These are phyloP conservation scores for Hydnum rufescens DNA, from an alignment of 768 basidiomycete species.

Conservation along the genomic window DNA sequence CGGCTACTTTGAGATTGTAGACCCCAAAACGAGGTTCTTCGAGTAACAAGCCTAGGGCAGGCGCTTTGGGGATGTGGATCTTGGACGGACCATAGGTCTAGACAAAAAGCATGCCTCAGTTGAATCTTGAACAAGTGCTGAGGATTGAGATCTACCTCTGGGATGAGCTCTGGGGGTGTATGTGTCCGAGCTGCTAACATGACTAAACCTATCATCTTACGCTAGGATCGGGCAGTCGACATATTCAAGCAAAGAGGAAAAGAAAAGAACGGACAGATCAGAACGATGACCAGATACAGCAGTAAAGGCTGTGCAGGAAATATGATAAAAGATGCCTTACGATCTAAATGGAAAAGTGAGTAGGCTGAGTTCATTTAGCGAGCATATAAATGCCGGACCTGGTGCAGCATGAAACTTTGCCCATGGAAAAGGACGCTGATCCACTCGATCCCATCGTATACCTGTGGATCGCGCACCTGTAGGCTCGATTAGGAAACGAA, in stretches of 20 bases:
- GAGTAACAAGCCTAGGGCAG: slow-evolving; percentile 78
- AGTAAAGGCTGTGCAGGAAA: no score
- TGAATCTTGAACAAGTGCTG: background rate
- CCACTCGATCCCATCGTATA: slow-evolving; percentile 88
- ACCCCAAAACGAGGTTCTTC: slow-evolving; percentile 32
- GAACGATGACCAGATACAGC: slow-evolving; percentile 4
- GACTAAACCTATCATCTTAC: slow-evolving; percentile 88
- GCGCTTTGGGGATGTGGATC: slow-evolving; percentile 88
- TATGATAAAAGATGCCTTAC: no score
- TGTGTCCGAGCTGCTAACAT: slow-evolving; percentile 61
- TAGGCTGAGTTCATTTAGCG: no score
- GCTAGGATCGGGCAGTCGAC: slow-evolving; percentile 26
- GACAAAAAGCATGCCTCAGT: background rate
- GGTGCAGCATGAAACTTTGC: slow-evolving; percentile 98
- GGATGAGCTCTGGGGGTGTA: slow-evolving; percentile 54
- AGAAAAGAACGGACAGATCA: slow-evolving; percentile 10
- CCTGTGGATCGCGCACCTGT: slow-evolving; percentile 71
- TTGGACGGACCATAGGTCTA: slow-evolving; percentile 53
- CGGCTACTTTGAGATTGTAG: slow-evolving; percentile 20
- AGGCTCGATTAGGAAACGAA: no score
- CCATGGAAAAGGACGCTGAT: slow-evolving; percentile 84
- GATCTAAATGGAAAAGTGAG: no score
- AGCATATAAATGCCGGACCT: no score
- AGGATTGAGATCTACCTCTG: slow-evolving; percentile 31
- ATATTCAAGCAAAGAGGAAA: slow-evolving; percentile 10